phyloP scores from a whole-genome alignment of 2,329 filamentous ascomycete species.

The Arthrocladium fulminans region DNA sequence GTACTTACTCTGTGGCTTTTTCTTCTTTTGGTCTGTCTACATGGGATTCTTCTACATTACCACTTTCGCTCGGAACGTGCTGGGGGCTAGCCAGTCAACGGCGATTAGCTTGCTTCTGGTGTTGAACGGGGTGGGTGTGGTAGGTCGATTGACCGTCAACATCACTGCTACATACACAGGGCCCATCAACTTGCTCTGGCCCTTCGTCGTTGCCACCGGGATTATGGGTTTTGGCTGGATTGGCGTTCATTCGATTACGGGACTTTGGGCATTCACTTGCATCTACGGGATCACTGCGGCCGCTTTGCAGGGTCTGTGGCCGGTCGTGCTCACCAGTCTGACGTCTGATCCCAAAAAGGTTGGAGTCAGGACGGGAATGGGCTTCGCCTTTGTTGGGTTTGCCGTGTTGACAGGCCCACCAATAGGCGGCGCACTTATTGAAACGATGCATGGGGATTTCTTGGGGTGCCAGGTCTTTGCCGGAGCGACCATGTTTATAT shows the following conservation, averaged over 20 bases:
- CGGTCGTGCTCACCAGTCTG: slow-evolving; percentile 50
- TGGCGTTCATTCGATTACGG: slow-evolving; percentile 40
- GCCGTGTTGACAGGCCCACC: slow-evolving; percentile 47
- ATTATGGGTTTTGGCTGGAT: slow-evolving; percentile 50
- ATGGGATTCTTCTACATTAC: slow-evolving; percentile 44
- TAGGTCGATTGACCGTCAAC: slow-evolving; percentile 52
- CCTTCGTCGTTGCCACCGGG: slow-evolving; percentile 37
- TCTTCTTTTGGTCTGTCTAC: slow-evolving; percentile 46
- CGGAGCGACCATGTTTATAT: slow-evolving; percentile 37
- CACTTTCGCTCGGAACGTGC: slow-evolving; percentile 32
- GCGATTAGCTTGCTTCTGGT: slow-evolving; percentile 55
- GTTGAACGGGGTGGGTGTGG: slow-evolving; percentile 53
- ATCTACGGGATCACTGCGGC: slow-evolving; percentile 58
- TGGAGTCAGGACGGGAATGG: slow-evolving; percentile 51
- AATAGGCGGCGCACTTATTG: slow-evolving; percentile 46
- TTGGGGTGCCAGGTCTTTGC: slow-evolving; percentile 46
- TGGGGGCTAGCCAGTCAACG: slow-evolving; percentile 34
- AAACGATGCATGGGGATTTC: slow-evolving; percentile 38
- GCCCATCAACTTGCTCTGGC: slow-evolving; percentile 52
- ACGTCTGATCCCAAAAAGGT: slow-evolving; percentile 44
- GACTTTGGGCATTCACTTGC: slow-evolving; percentile 54
- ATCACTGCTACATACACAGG: slow-evolving; percentile 48
- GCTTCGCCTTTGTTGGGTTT: slow-evolving; percentile 45
- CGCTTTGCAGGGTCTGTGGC: slow-evolving; percentile 58
- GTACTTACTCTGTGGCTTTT: slow-evolving; percentile 35